phyloP scores from a whole-genome alignment of 306 rosid species.

The Clitoria ternatea region DNA sequence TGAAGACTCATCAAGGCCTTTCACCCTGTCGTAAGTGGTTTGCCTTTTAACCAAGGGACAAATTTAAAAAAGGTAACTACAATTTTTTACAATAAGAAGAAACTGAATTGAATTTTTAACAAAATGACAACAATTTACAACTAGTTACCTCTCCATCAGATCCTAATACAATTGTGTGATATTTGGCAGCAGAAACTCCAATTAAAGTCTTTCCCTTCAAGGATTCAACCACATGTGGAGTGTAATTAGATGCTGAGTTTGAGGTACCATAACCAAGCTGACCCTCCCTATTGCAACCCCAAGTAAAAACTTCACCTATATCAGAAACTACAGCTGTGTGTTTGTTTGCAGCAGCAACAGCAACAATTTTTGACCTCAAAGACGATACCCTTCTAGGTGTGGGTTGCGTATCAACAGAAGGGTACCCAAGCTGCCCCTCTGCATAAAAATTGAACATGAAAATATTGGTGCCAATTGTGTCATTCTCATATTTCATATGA shows the following conservation, averaged over 20 bases:
- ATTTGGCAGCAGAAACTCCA: constrained; percentile 80
- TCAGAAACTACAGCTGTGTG: constrained; percentile 94
- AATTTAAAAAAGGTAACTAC: not conserved
- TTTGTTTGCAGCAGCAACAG: constrained; percentile 95
- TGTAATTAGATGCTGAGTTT: constrained; percentile 92
- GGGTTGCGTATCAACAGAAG: constrained; percentile 94
- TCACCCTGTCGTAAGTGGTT: no score
- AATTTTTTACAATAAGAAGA: constrained; percentile 12
- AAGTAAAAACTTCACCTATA: constrained; percentile 83
- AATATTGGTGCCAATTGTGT: constrained; percentile 16
- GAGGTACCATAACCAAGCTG: constrained; percentile 99
- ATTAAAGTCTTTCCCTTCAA: constrained; percentile 79
- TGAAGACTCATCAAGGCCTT: not conserved
- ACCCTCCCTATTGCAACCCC: constrained; percentile 97
- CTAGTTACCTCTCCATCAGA: constrained; percentile 89
- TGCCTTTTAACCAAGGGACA: not conserved
- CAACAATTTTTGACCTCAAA: constrained; percentile 66
- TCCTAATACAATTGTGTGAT: constrained; percentile 87
- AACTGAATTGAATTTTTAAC: not conserved
- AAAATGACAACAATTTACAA: constrained; percentile 16
- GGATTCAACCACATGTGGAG: constrained; percentile 86
- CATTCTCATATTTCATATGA: constrained; percentile 12
- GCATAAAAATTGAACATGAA: constrained; percentile 23
- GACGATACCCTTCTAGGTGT: constrained; percentile 90
- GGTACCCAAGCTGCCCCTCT: constrained; percentile 99